Evolutionary conservation across 805 yeast genomes (phyloP), one percentile per base, ranked within the genome.

Genomic region (Yarrowia bubula): DNA sequence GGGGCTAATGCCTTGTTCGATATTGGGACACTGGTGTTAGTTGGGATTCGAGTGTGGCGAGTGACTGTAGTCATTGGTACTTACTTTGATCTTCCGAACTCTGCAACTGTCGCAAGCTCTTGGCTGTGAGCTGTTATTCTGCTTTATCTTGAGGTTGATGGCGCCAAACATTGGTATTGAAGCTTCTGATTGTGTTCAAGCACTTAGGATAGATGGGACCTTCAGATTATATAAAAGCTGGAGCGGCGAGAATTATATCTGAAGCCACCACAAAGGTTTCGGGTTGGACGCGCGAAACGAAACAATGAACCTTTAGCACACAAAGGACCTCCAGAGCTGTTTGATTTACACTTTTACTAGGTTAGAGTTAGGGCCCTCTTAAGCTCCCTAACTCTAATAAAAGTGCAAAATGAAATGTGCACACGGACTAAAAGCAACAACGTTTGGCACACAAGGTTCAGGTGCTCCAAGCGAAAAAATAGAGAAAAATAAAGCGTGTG

Each of bases 61-160:
- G 17, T 7, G 8, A 8, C 3, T 33, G 39, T 14, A 4, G 47
- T 4, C 8, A 32, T 33, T 22, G 35, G 18, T 51, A 51, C 58
- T 51, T 38, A 51, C 58, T 51, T 51, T 51, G 58, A 51, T 51
- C 58, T 51, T 51, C n/a, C 58, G 58, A 22, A 51, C 58, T 51
- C 58, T 51, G 58, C 58, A 51, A 38, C 58, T 51, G 43, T 51
- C 58, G 31, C 58, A 51, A 2, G 58, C 58, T 11, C 58, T 18
- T 14, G 58, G 58, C 8, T 51, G 58, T 4, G 58, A 51, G 43
- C 41, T 51, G 58, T 38, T 51, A n/a, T 18, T 37, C 33, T 37
- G 58, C 38, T 51, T 51, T n/a, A 51, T 51, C 35, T 51, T 51
- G 28, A 51, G 58, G 35, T 51, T 51, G 58, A 51, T 51, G 42